Conservation (phyloP, 371 early-diverging fungal genomes). For the Aphelidium insulamus region DNA sequence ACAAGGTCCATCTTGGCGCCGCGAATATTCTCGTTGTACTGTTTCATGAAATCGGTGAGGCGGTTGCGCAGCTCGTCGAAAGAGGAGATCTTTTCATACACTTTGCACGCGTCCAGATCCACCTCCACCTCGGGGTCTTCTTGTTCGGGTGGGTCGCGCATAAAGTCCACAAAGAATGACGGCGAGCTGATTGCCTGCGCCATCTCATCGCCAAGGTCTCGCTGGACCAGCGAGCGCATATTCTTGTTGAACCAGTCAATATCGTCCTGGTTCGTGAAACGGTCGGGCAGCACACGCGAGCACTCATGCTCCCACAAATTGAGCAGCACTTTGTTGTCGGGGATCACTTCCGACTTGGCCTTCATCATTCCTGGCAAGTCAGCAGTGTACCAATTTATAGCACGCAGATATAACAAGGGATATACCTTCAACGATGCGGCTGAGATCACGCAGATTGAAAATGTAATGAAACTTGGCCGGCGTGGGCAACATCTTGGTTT, state of each 20-base stretch:
- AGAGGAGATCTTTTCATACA: conserved; percentile 27
- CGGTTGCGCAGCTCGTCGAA: conserved; percentile 20
- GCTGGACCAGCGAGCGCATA: conserved; percentile 11
- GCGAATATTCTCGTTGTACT: conserved; percentile 28
- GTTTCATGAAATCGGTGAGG: conserved; percentile 24
- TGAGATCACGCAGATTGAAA: conserved; percentile 33
- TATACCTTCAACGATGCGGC: conserved; percentile 27
- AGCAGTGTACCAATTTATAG: too few relatives aligned
- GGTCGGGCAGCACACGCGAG: conserved; percentile 28
- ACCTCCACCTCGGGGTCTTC: conserved; percentile 31
- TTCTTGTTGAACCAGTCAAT: conserved; percentile 29
- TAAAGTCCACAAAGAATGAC: conserved; percentile 25
- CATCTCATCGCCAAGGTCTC: conserved; percentile 24
- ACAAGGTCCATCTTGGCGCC: conserved; percentile 34
- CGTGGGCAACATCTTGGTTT: conserved; percentile 33
- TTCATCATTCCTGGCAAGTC: too few relatives aligned
- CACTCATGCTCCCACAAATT: conserved; percentile 36
- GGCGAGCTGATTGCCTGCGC: conserved; percentile 9
- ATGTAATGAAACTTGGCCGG: conserved; percentile 43
- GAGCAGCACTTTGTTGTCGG: conserved; percentile 14
- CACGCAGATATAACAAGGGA: too few relatives aligned
- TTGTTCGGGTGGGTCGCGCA: conserved; percentile 27
- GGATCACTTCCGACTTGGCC: conserved; percentile 19
- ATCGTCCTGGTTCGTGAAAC: conserved; percentile 27
- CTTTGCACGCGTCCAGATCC: conserved; percentile 24